Evolutionary conservation across 768 basidiomycete genomes (phyloP), one percentile per base, ranked within the genome.

Genomic region (Solioccasus polychromus): DNA sequence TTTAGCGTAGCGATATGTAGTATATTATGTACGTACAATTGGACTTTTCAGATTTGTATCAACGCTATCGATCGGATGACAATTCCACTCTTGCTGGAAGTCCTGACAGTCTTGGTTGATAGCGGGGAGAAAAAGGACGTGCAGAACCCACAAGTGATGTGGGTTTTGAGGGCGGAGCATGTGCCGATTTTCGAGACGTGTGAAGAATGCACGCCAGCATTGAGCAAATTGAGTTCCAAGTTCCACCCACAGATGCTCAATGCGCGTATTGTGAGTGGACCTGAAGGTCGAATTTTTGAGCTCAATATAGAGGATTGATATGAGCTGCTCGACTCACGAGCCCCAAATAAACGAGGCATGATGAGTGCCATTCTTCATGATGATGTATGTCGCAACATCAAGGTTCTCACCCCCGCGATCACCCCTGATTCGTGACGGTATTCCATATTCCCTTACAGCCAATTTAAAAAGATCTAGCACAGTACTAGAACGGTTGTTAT

Each of bases 121-220:
- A 0, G 25, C 28, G 5, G 57, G 46, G 0, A 77, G 63, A 47
- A 76, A 77, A 0, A 77, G 60, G 12, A 19, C n/a, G 29, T 76
- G 73, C 1, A 77, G 48, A 0, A 77, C 54, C 76, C 76, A 77
- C 0, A 73, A 51, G 46, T 77, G 75, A 11, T 42, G 11, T 0
- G 60, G 50, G 15, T 73, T 59, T 1, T 53, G 44, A 0, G 51
- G 39, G 38, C 76, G 55, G 0, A 77, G 64, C 3, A 35, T n/a
- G 48, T 76, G 71, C 0, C 55, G 42, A 0, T 38, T 8, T 37
- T 74, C 72, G 0, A 77, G 59, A 0, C 57, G 52, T 0, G 36
- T 51, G 32, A 78, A 78, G 77, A 76, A 15, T 0, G 68, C 72
- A 2, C 62, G 39, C 77, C 77, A 77, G 8, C 14, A 15, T 5